phyloP scores from a whole-genome alignment of 805 yeast genomes.

The Priceomyces fermenticarens region DNA sequence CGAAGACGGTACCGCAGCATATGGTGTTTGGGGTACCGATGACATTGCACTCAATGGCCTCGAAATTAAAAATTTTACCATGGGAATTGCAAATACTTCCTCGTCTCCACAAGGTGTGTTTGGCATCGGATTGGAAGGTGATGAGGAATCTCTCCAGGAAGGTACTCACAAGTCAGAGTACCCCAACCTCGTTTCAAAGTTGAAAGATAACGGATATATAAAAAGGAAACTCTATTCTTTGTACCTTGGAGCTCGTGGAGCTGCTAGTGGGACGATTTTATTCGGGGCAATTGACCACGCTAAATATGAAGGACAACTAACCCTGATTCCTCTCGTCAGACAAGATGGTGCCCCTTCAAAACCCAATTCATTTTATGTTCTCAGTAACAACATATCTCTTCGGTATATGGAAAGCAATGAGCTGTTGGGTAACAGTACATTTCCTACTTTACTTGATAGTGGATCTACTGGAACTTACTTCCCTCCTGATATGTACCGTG shows the following conservation, averaged over 20 bases:
- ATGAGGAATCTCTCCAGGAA: slow-evolving; percentile 52
- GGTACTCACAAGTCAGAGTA: no score
- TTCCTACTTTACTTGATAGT: slow-evolving; percentile 30
- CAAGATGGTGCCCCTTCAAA: slow-evolving; percentile 37
- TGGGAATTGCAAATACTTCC: slow-evolving; percentile 16
- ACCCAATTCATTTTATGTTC: slow-evolving; percentile 44
- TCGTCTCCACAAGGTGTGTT: slow-evolving; percentile 21
- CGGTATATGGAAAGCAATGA: slow-evolving; percentile 8
- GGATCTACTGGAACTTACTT: slow-evolving; percentile 42
- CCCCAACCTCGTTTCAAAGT: slow-evolving; percentile 36
- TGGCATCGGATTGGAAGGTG: slow-evolving; percentile 41
- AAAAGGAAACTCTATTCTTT: slow-evolving; percentile 31
- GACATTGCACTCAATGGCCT: slow-evolving; percentile 10
- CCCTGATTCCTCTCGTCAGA: slow-evolving; percentile 21
- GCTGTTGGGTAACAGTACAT: slow-evolving; percentile 13
- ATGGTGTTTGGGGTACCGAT: slow-evolving; percentile 46
- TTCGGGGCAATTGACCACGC: slow-evolving; percentile 45
- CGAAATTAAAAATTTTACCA: slow-evolving; percentile 5
- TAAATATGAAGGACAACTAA: slow-evolving; percentile 31
- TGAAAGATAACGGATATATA: slow-evolving; percentile 35
- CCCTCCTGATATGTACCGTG: slow-evolving; percentile 33
- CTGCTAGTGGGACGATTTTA: slow-evolving; percentile 29
- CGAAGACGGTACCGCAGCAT: slow-evolving; percentile 47
- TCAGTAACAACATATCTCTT: slow-evolving; percentile 40
- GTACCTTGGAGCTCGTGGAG: slow-evolving; percentile 24